phyloP scores from a whole-genome alignment of 2,329 filamentous ascomycete species.

The Pseudodiploospora longispora region DNA sequence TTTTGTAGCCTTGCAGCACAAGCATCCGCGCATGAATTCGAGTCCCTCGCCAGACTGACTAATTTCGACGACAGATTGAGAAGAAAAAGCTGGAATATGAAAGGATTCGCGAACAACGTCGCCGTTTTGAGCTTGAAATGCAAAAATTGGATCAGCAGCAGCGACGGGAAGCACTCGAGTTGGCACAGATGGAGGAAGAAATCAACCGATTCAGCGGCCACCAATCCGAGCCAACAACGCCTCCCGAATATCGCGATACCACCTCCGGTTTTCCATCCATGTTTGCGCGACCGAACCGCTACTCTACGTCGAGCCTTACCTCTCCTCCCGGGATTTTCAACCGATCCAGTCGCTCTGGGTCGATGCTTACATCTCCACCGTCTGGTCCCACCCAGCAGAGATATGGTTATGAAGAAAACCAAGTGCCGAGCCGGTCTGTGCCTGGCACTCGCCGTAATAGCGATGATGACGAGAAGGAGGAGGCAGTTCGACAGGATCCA shows the following conservation, averaged over 20 bases:
- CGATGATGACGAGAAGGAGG: constrained; percentile 80
- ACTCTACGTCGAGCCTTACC: constrained; percentile 80
- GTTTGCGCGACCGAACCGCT: constrained; percentile 77
- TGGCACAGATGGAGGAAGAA: constrained; percentile 77
- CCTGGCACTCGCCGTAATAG: constrained; percentile 84
- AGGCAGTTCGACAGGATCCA: constrained; percentile 60
- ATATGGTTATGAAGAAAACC: constrained; percentile 39
- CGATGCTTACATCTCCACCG: constrained; percentile 72
- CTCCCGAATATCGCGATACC: constrained; percentile 76
- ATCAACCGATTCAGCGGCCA: constrained; percentile 60
- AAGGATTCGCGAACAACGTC: constrained; percentile 78
- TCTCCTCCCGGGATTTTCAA: constrained; percentile 70
- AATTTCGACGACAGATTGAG: constrained; percentile 57
- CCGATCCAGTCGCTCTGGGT: constrained; percentile 67
- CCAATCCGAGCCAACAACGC: constrained; percentile 92
- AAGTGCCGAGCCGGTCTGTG: constrained; percentile 74
- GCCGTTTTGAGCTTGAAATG: constrained; percentile 87
- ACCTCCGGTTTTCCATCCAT: constrained; percentile 66
- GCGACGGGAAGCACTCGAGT: constrained; percentile 72
- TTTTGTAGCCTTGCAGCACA: background rate
- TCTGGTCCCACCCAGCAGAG: constrained; percentile 52
- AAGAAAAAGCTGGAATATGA: constrained; percentile 93
- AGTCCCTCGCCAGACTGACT: background rate
- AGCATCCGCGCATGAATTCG: background rate
- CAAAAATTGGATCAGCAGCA: constrained; percentile 81